phyloP scores from a whole-genome alignment of 2,329 filamentous ascomycete genomes.

The Aspergillus sp. region DNA sequence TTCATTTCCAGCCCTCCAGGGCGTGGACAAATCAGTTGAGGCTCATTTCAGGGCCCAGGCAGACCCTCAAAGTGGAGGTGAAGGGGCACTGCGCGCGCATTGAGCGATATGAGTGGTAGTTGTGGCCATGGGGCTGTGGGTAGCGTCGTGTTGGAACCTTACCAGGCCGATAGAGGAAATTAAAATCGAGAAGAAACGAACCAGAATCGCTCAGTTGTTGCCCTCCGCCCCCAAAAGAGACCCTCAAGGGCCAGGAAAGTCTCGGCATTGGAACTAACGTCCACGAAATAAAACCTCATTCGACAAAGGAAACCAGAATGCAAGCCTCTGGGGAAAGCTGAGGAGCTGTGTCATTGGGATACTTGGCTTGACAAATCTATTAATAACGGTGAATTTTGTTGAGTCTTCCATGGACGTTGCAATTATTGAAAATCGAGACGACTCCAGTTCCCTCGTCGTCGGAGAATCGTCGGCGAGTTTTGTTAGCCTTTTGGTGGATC shows the following conservation, averaged over 20 bases:
- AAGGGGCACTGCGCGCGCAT: neutral
- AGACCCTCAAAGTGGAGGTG: constrained; percentile 1
- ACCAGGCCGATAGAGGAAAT: neutral
- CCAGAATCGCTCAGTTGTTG: neutral
- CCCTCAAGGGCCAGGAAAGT: neutral
- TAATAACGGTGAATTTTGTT: neutral
- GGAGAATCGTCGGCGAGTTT: neutral
- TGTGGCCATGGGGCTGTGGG: neutral
- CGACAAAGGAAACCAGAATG: neutral
- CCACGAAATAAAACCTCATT: neutral
- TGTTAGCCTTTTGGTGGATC: neutral
- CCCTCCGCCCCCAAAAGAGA: neutral
- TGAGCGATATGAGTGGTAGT: neutral
- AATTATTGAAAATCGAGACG: neutral
- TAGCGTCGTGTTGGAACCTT: neutral
- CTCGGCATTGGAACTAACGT: neutral
- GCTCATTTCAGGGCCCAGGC: neutral
- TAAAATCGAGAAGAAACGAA: neutral
- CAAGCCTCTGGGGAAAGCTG: neutral
- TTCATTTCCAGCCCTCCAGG: neutral
- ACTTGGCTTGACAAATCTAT: neutral
- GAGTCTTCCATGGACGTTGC: neutral
- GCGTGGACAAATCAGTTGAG: constrained; percentile 3
- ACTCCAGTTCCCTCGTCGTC: neutral
- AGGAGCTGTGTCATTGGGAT: neutral